Base-by-base conservation (phyloP, 495 filamentous ascomycete genomes). In the Xylaria intraflava region DNA sequence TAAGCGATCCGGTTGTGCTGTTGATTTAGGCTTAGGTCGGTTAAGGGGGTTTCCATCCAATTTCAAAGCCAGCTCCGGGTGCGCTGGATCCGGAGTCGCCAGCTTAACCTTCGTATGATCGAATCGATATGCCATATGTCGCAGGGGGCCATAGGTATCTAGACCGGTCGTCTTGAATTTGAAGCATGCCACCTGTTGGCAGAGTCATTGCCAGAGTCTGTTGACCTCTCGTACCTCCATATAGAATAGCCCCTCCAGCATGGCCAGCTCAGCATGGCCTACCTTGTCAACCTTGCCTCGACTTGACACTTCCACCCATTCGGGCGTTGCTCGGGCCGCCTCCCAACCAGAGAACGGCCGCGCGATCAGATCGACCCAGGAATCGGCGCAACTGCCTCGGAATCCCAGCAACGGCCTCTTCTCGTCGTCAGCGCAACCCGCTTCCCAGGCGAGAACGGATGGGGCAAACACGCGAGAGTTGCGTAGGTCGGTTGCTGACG, bases 401-500 rank as follows among this genome's bases (percentile, higher is more conserved):
- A 17, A 40, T 16, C 24, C 51, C 33, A 38, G 11, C n/a, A 33
- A 35, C 11, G 23, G 45, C 27, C 49, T 48, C 45, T 30, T 46
- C 45, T 43, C 44, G 52, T 42, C 29, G 4, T 14, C 52, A 8
- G 35, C 23, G 20, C 47, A 55, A 20, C 23, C 52, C 38, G 38
- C 52, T 0, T 41, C 35, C 6, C 19, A 44, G 35, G 1, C 56
- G 22, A 45, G 33, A 12, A 39, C 42, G 1, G 49, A 49, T 24
- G 27, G 17, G 8, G 43, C 47, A 22, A 36, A 51, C 17, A 46
- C 51, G 4, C 43, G 39, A 19, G 46, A 58, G 0, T 36, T 53
- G 9, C 42, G 61, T 29, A 62, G 58, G 40, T 62, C 59, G 23
- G 61, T 66, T 26, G 64, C 61, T 9, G 22, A 62, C 38, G 59